Base-by-base conservation (phyloP, 129 eudicot species). In the Centaurea solstitialis region DNA sequence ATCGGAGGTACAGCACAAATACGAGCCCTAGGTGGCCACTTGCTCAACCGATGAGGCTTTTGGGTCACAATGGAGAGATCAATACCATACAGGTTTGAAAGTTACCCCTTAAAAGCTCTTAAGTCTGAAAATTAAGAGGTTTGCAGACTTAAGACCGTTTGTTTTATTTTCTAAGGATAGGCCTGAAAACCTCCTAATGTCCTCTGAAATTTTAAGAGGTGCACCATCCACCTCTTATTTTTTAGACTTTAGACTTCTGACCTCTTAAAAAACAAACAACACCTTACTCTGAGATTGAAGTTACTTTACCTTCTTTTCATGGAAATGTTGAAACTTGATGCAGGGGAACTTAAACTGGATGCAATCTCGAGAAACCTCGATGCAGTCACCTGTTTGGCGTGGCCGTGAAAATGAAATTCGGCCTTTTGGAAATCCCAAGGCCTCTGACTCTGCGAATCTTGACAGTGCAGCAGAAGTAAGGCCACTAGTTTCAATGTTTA, bases 31-130 rank as follows among this genome's bases (percentile, higher is more conserved):
- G 99, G 84, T 96, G 99, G 99, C 99, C 98, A 57, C 95, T 96
- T 74, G 99, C 99, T 82, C 99, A 96, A 82, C 99, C 99, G n/a
- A 93, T 96, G 99, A 93, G 99, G 92, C 95, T 96, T 64, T 93
- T 96, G 71, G 99, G 99, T 85, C 99, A 96, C 72, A 96, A 96
- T 85, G 99, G 99, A 77, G 99, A 96, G 88, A 96, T 96, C 80
- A 96, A 96, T 76, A 96, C 99, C 80, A 91, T 96, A 85, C 99
- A 96, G 99, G 99, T 96, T n/a, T n/a, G n/a, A n/a, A n/a, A n/a
- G n/a, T n/a, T n/a, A n/a, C n/a, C n/a, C n/a, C n/a, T n/a, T n/a
- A n/a, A n/a, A n/a, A n/a, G n/a, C n/a, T n/a, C n/a, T n/a, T n/a
- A n/a, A n/a, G n/a, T n/a, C n/a, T n/a, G n/a, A n/a, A n/a, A n/a